These are phyloP conservation scores for Alternaria ventricosa DNA, from an alignment of 2,329 filamentous ascomycete species.

Conservation along the genomic window DNA sequence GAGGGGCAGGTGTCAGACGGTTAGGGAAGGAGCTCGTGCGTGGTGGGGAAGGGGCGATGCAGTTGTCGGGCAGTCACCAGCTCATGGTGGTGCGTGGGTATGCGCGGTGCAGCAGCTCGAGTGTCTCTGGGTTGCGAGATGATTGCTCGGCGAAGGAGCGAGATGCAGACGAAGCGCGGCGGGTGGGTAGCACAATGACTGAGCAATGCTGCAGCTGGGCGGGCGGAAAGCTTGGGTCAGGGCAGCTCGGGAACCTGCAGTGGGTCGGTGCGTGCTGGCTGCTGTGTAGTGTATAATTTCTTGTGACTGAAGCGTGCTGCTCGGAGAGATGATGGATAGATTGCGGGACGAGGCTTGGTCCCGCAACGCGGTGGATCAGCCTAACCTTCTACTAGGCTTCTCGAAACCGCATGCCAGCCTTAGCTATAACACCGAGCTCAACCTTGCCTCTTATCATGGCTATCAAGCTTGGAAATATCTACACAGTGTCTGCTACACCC, in stretches of 20 bases:
- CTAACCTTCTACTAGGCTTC: constrained; percentile 14
- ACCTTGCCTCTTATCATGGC: background rate
- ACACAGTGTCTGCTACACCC: background rate
- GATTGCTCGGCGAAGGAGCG: constrained; percentile 12
- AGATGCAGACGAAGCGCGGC: constrained; percentile 4
- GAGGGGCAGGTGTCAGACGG: constrained; percentile 9
- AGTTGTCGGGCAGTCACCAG: constrained; percentile 23
- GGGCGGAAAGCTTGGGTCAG: background rate
- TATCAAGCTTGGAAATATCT: background rate
- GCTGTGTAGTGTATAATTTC: constrained; percentile 2
- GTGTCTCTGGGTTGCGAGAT: constrained; percentile 1
- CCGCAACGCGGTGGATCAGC: constrained; percentile 16
- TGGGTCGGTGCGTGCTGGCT: background rate
- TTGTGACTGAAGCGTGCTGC: constrained; percentile 12
- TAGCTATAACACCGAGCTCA: background rate
- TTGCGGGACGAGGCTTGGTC: constrained; percentile 23
- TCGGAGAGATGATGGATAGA: constrained; percentile 17
- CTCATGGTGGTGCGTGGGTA: constrained; percentile 25
- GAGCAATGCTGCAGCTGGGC: constrained; percentile 5
- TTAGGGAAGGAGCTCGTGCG: constrained; percentile 9
- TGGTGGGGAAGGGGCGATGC: constrained; percentile 21
- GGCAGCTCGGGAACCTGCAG: constrained; percentile 3
- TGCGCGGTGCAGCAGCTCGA: background rate
- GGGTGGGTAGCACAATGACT: constrained; percentile 5
- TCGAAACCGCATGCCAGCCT: constrained; percentile 15